A percentile compares a stretch with the other conserved stretches of the same genome.
phyloP scores from a whole-genome alignment of 192 early-diverging fungal species.

The Rhizoclosmatium globosum region DNA sequence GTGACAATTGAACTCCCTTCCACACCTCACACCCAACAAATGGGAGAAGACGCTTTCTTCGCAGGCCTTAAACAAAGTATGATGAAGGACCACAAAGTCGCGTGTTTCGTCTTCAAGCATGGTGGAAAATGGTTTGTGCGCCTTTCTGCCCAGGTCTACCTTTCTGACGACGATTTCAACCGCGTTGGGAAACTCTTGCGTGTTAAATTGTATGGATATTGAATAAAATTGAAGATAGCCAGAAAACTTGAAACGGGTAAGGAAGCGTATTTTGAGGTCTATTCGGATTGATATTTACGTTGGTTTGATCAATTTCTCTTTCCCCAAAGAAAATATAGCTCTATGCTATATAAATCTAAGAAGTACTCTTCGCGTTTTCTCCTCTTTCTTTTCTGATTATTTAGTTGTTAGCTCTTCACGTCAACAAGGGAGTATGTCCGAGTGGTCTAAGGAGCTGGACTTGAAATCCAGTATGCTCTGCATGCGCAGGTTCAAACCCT shows the following conservation, averaged over 20 bases:
- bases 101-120: conserved; percentile 52
- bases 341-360: too few relatives aligned
- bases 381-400: too few relatives aligned
- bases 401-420: too few relatives aligned
- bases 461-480: too few relatives aligned
- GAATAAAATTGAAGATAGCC: background rate
- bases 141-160: conserved; percentile 59
- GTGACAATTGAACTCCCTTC: conserved; percentile 66
- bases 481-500: too few relatives aligned
- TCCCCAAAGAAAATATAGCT: too few relatives aligned
- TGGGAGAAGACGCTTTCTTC: conserved; percentile 1
- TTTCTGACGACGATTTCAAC: conserved; percentile 19
- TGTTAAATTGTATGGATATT: background rate
- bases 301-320: too few relatives aligned
- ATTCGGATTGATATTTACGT: too few relatives aligned
- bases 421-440: too few relatives aligned
- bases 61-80: conserved; percentile 28
- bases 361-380: too few relatives aligned
- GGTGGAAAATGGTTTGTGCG: conserved; percentile 59
- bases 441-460: too few relatives aligned
- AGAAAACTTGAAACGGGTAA: background rate
- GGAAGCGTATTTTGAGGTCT: too few relatives aligned
- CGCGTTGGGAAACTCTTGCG: background rate
- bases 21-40: conserved; percentile 27
- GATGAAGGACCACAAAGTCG: conserved; percentile 53